Evolutionary conservation across 176 grass and related monocot genomes (phyloP).

Genomic region (Raddia distichophylla): DNA sequence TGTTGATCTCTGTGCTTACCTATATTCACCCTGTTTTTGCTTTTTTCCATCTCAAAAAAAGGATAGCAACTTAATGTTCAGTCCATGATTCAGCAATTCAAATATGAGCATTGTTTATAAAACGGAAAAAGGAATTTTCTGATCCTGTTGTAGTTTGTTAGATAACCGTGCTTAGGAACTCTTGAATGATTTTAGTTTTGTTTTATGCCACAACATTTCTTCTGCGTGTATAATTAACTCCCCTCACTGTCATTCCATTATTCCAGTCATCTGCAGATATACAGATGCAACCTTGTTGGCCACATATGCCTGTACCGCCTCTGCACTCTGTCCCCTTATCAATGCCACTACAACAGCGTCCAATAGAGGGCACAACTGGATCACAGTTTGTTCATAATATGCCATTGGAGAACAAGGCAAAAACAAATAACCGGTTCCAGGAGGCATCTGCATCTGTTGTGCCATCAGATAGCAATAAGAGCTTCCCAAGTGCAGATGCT

Average conservation of each 20-base stretch:
- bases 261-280: constrained; percentile 85
- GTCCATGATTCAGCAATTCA: neutral
- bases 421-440: constrained; percentile 60
- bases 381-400: constrained; percentile 62
- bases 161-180: neutral
- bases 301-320: constrained; percentile 77
- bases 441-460: constrained; percentile 41
- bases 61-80: neutral
- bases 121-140: neutral
- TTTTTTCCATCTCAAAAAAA: neutral
- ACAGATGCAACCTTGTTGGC: constrained; percentile 91
- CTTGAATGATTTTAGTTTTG: neutral
- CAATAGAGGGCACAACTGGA: constrained; percentile 52
- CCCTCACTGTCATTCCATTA: neutral
- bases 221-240: constrained; percentile 45
- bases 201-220: constrained; percentile 2
- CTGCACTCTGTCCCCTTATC: constrained; percentile 78
- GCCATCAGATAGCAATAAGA: constrained; percentile 55
- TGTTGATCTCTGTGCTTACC: too few species aligned
- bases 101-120: constrained; percentile 22
- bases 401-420: constrained; percentile 43
- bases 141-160: constrained; percentile 23
- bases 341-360: constrained; percentile 82
- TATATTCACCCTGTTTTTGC: neutral
- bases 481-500: constrained; percentile 44